Conservation (phyloP, 2,329 filamentous ascomycete genomes). For the Beauveria pseudobassiana region DNA sequence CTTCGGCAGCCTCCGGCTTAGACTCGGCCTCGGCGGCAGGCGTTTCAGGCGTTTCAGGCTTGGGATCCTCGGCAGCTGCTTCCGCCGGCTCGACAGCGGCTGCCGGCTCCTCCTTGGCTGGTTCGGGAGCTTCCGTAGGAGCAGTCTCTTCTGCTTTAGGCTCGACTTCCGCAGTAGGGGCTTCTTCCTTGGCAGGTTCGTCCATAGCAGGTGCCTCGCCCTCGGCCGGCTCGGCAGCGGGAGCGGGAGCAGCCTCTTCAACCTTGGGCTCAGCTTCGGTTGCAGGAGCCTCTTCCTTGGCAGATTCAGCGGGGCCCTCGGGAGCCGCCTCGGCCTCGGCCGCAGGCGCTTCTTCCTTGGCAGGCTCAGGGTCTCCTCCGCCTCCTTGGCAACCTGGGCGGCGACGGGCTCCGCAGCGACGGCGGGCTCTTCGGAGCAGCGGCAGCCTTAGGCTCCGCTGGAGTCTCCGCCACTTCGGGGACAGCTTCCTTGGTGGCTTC, state of each 20-base stretch:
- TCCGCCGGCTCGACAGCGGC: neutral
- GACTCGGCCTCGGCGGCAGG: neutral
- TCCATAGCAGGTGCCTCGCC: neutral
- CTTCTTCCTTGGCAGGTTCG: neutral
- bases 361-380: neutral
- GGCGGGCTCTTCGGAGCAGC: neutral
- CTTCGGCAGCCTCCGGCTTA: neutral
- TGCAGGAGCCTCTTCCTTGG: neutral
- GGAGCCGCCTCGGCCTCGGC: neutral
- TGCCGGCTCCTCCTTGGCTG: neutral
- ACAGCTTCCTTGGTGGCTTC: constrained; percentile 8
- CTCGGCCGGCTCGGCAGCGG: neutral
- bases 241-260: neutral
- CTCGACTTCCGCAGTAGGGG: neutral
- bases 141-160: neutral
- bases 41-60: neutral
- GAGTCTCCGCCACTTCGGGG: neutral
- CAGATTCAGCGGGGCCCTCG: neutral
- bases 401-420: neutral
- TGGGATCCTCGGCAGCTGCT: too few species aligned
- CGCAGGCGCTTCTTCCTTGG: neutral
- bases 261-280: neutral
- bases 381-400: neutral
- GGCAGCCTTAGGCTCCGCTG: constrained; percentile 10
- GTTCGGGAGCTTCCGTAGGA: neutral